Percentiles rank a stretch among this genome's conserved stretches.
These are phyloP conservation scores for Fraxinus americana DNA, from an alignment of 257 asterid species.

Conservation along the genomic window DNA sequence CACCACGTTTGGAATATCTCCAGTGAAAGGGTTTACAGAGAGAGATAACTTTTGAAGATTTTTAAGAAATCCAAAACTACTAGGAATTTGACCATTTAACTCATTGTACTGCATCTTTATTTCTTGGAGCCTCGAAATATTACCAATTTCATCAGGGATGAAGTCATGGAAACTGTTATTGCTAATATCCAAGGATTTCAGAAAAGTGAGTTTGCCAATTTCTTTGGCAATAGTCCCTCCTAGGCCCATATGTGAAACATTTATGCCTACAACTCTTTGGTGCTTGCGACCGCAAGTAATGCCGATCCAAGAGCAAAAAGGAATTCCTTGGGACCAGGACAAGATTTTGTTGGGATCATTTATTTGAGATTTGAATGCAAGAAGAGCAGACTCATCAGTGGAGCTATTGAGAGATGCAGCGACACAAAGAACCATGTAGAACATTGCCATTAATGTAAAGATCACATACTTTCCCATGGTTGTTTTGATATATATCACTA, in stretches of 20 bases:
- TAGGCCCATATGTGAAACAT: not conserved
- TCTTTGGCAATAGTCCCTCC: not conserved
- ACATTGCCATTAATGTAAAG: not conserved
- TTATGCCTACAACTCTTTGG: not conserved
- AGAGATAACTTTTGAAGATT: not conserved
- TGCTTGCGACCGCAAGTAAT: not conserved
- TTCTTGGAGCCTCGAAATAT: not conserved
- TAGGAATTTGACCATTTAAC: not conserved
- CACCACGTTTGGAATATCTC: not conserved
- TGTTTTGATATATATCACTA: no score
- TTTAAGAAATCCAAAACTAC: not conserved
- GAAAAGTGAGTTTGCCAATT: not conserved
- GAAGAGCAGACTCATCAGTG: not conserved
- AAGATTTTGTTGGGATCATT: not conserved
- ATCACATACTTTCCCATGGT: not conserved
- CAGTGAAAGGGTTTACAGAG: not conserved
- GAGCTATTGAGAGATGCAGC: not conserved
- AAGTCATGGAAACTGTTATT: not conserved
- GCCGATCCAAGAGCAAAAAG: not conserved
- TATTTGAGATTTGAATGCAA: not conserved
- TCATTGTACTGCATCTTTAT: not conserved
- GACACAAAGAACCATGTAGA: no score
- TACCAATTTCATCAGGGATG: not conserved
- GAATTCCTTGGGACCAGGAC: not conserved
- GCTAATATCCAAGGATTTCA: not conserved